These are phyloP conservation scores for Citropsis articulata DNA, from an alignment of 345 rosid species.

Conservation along the genomic window DNA sequence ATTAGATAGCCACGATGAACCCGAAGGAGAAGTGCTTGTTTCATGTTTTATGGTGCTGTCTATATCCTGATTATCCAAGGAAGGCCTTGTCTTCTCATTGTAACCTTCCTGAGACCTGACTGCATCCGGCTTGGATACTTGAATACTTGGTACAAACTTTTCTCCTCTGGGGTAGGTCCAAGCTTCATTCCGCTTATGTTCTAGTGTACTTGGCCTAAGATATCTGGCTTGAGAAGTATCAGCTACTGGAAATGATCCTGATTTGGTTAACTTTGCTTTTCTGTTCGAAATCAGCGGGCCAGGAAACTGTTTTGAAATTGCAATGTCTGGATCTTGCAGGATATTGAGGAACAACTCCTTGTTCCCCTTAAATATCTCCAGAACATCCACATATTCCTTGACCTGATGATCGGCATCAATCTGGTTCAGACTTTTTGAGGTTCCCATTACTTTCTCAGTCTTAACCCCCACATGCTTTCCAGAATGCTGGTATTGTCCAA, in stretches of 20 bases:
- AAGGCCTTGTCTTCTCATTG: background rate
- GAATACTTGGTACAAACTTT: constrained; percentile 11
- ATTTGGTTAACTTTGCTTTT: constrained; percentile 45
- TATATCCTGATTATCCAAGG: constrained; percentile 7
- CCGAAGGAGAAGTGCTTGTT: constrained; percentile 23
- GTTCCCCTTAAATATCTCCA: constrained; percentile 53
- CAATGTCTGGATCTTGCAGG: constrained; percentile 39
- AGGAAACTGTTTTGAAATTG: constrained; percentile 25
- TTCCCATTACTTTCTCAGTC: background rate
- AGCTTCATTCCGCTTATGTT: constrained; percentile 67
- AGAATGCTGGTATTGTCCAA: constrained; percentile 7
- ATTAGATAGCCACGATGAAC: constrained; percentile 17
- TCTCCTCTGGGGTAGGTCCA: constrained; percentile 53
- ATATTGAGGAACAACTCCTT: constrained; percentile 53
- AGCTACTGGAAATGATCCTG: constrained; percentile 78
- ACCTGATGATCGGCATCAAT: constrained; percentile 32
- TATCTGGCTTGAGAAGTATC: constrained; percentile 25
- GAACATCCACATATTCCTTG: constrained; percentile 54
- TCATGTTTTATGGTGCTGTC: constrained; percentile 18
- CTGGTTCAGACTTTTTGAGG: constrained; percentile 12
- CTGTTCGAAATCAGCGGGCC: constrained; percentile 28
- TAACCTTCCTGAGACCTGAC: constrained; percentile 17
- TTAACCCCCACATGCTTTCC: constrained; percentile 10
- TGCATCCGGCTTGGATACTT: constrained; percentile 8
- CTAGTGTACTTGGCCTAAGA: constrained; percentile 50